Percentiles rank a stretch among this genome's conserved stretches.
Conservation (phyloP, 2,329 filamentous ascomycete genomes). For the Botrytis fragariae region DNA sequence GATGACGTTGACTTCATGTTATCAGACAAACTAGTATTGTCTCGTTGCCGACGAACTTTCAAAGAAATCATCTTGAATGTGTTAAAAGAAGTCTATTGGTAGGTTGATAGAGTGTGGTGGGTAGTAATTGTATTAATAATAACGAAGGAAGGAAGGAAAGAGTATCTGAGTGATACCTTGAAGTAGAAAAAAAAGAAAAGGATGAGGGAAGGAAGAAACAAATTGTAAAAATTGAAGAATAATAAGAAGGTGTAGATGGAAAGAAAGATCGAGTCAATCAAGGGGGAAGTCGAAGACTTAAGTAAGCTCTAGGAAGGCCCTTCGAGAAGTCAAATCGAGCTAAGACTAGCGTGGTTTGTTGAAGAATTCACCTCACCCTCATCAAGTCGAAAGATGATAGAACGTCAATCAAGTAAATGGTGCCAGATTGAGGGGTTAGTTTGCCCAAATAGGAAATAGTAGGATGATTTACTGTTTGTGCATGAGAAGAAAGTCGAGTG, state of each 20-base stretch:
- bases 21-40: neutral
- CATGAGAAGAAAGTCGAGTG: neutral
- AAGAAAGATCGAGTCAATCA: neutral
- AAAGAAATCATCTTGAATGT: conserved; percentile 1
- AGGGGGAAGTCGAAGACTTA: neutral
- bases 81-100: neutral
- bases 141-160: neutral
- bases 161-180: neutral
- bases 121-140: neutral
- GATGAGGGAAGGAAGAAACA: neutral
- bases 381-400: neutral
- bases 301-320: neutral
- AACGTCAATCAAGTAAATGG: neutral
- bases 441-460: neutral
- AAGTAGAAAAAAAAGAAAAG: neutral
- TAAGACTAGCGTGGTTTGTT: neutral
- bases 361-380: neutral
- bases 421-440: neutral
- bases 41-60: neutral
- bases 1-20: neutral
- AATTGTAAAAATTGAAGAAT: neutral
- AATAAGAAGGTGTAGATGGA: neutral
- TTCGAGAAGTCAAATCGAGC: neutral
- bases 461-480: neutral
- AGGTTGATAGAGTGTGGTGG: neutral